Evolutionary conservation across 225 moss, liverwort and hornwort genomes (phyloP).

Genomic region (Sphagnum contortum): DNA sequence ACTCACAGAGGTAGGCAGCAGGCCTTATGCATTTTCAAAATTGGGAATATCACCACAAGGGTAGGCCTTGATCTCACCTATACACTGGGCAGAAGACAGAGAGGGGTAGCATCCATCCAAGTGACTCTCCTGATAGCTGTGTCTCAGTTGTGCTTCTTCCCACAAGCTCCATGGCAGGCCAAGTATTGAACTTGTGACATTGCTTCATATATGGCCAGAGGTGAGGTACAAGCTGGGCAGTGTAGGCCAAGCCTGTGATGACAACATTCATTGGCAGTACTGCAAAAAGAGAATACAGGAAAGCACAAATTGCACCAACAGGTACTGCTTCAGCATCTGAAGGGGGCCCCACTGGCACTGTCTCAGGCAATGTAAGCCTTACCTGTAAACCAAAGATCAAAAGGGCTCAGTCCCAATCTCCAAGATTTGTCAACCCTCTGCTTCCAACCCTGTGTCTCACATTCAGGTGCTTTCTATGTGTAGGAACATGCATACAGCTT

Average conservation of each 20-base stretch:
- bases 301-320: slow-evolving; percentile 90
- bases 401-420: not conserved
- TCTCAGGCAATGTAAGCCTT: slow-evolving; percentile 57
- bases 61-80: slow-evolving; percentile 38
- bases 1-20: too few relatives aligned
- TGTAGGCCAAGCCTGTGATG: slow-evolving; percentile 75
- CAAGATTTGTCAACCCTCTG: too few relatives aligned
- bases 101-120: slow-evolving; percentile 95
- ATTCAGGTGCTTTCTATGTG: too few relatives aligned
- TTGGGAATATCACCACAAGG: too few relatives aligned
- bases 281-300: slow-evolving; percentile 76
- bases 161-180: slow-evolving; percentile 75
- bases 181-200: slow-evolving; percentile 51
- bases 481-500: too few relatives aligned
- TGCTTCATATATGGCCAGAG: slow-evolving; percentile 89
- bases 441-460: too few relatives aligned
- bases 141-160: slow-evolving; percentile 49
- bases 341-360: slow-evolving; percentile 38
- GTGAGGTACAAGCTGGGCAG: slow-evolving; percentile 88
- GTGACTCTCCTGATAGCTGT: slow-evolving; percentile 46
- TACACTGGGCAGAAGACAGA: slow-evolving; percentile 93
- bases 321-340: slow-evolving; percentile 58
- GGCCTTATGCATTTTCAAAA: too few relatives aligned
- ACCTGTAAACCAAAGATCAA: slow-evolving; percentile 29
- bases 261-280: slow-evolving; percentile 56